These are phyloP conservation scores for Teratosphaeriaceae sp. DNA, from an alignment of 2,329 filamentous ascomycete genomes.

Conservation along the genomic window DNA sequence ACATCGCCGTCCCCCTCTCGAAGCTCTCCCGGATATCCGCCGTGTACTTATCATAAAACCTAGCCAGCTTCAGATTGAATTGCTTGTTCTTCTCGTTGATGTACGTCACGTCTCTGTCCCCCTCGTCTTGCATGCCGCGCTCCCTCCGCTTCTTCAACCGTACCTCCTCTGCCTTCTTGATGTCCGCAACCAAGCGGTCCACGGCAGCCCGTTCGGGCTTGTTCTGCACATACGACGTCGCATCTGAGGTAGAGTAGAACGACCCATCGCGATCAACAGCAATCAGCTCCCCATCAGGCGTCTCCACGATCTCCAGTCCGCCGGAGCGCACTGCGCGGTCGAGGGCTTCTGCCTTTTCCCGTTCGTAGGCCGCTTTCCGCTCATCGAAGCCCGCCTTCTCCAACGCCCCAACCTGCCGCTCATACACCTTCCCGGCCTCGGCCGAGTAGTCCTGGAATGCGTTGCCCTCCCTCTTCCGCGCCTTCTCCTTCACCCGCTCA, in stretches of 20 bases:
- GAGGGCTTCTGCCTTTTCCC: conserved; percentile 76
- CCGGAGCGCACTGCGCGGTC: conserved; percentile 79
- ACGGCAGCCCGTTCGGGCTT: conserved; percentile 82
- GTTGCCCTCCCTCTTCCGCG: conserved; percentile 71
- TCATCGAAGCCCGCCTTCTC: conserved; percentile 40
- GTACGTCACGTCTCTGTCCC: conserved; percentile 89
- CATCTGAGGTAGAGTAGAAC: conserved; percentile 85
- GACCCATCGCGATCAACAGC: conserved; percentile 86
- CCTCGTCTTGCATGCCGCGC: conserved; percentile 64
- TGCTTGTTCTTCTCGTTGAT: conserved; percentile 99
- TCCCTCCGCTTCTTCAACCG: conserved; percentile 81
- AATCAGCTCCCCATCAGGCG: conserved; percentile 87
- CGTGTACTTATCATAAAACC: conserved; percentile 99
- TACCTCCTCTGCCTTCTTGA: conserved; percentile 81
- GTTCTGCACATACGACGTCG: conserved; percentile 73
- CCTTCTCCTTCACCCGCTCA: conserved; percentile 79
- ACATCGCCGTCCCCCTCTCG: conserved; percentile 95
- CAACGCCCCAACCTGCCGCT: conserved; percentile 74
- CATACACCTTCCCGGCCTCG: conserved; percentile 89
- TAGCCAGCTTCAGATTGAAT: conserved; percentile 93
- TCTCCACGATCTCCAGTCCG: conserved; percentile 88
- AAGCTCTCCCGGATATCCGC: conserved; percentile 95
- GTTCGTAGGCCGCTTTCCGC: conserved; percentile 69
- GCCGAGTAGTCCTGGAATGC: conserved; percentile 84
- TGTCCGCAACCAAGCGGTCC: conserved; percentile 77